phyloP scores from a whole-genome alignment of 139 green algal species.

The Chlamydomonas eustigma region DNA sequence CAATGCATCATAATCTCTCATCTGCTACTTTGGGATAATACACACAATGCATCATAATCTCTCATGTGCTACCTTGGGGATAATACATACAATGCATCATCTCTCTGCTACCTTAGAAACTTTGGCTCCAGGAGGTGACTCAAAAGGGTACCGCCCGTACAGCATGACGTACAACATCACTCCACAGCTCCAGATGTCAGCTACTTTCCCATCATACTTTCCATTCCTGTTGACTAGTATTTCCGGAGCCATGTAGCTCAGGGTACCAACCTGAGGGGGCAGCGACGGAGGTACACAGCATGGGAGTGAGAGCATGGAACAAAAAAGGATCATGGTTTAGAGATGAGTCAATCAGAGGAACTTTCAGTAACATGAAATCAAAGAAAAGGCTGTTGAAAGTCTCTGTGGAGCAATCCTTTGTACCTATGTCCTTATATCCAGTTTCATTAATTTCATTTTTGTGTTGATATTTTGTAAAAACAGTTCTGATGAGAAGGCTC shows the following conservation, averaged over 20 bases:
- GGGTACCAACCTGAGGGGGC: conserved; percentile 48
- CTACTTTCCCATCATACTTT: conserved; percentile 83
- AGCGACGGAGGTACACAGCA: neutral
- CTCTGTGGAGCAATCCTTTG: too few species aligned
- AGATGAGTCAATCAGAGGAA: neutral
- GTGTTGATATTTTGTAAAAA: too few species aligned
- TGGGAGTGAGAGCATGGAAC: neutral
- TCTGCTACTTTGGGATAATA: too few species aligned
- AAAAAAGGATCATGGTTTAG: neutral
- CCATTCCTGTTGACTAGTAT: conserved; percentile 59
- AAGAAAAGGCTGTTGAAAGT: too few species aligned
- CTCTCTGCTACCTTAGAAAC: too few species aligned
- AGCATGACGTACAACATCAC: conserved; percentile 99
- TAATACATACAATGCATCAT: too few species aligned
- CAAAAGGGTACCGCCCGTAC: conserved; percentile 93
- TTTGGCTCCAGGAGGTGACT: conserved; percentile 46
- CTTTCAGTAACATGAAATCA: neutral
- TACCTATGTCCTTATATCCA: neutral
- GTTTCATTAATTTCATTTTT: too few species aligned
- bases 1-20: too few species aligned
- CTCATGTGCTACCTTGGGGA: too few species aligned
- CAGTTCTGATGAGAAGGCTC: too few species aligned
- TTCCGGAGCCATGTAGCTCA: conserved; percentile 96
- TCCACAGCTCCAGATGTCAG: conserved; percentile 82
- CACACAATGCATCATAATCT: neutral